Conservation (phyloP, 805 yeast genomes). For the Wickerhamiella domercqiae region DNA sequence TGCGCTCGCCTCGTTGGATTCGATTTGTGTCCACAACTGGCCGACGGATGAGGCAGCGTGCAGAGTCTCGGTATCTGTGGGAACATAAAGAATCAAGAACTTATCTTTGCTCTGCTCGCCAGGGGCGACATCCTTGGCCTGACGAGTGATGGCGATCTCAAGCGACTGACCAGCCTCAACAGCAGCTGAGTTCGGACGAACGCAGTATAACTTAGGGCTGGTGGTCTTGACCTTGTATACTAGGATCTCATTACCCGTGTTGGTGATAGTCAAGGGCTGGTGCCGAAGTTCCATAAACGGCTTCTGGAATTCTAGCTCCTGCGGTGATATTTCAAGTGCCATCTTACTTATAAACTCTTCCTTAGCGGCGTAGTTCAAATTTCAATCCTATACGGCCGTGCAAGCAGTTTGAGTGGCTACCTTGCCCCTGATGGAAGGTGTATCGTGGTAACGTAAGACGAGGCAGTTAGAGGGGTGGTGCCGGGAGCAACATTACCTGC, state of each 20-base stretch:
- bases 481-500: too few species aligned
- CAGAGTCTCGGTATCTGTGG: slow-evolving; percentile 28
- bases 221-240: slow-evolving; percentile 97
- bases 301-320: slow-evolving; percentile 11
- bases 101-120: slow-evolving; percentile 80
- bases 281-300: slow-evolving; percentile 11
- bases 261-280: slow-evolving; percentile 18
- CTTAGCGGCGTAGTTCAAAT: too few species aligned
- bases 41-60: slow-evolving; percentile 39
- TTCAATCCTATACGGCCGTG: too few species aligned
- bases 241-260: slow-evolving; percentile 42
- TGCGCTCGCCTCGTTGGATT: slow-evolving; percentile 26
- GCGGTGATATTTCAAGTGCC: slow-evolving; percentile 13
- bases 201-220: slow-evolving; percentile 89
- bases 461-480: too few species aligned
- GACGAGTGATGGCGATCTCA: slow-evolving; percentile 65
- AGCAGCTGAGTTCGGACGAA: slow-evolving; percentile 83
- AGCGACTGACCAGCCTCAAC: slow-evolving; percentile 59
- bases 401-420: too few species aligned
- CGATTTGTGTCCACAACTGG: slow-evolving; percentile 57
- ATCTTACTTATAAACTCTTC: neutral
- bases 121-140: slow-evolving; percentile 65
- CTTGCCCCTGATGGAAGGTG: too few species aligned
- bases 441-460: too few species aligned
- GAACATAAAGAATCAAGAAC: slow-evolving; percentile 75